Evolutionary conservation across 2,329 filamentous ascomycete genomes (phyloP).

Genomic region (Xylariales sp.): DNA sequence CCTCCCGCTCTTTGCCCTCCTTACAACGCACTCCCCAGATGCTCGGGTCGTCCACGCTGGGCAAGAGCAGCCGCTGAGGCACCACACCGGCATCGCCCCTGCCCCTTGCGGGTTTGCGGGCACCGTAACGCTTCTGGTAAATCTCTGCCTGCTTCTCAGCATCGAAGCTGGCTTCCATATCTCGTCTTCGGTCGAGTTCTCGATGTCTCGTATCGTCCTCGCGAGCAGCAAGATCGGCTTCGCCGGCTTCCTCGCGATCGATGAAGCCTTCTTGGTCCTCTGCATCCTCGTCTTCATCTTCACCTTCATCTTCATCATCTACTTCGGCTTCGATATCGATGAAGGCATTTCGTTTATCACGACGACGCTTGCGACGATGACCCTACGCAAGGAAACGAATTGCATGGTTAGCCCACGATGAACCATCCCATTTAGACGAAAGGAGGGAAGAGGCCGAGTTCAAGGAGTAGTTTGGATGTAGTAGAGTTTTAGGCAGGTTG

Average conservation of each 20-base stretch:
- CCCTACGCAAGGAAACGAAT: slow-evolving; percentile 42
- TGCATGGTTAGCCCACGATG: too few relatives aligned
- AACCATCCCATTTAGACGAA: background rate
- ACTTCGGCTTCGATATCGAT: slow-evolving; percentile 98
- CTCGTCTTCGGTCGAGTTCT: slow-evolving; percentile 87
- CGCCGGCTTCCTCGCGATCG: slow-evolving; percentile 86
- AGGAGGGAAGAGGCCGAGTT: background rate
- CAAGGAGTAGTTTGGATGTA: background rate
- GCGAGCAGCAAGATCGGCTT: slow-evolving; percentile 74
- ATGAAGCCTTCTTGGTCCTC: slow-evolving; percentile 81
- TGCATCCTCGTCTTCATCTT: slow-evolving; percentile 85
- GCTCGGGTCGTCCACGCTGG: slow-evolving; percentile 89
- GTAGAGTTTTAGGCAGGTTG: background rate
- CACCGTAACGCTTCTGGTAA: slow-evolving; percentile 82
- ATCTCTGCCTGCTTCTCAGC: slow-evolving; percentile 89
- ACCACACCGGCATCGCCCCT: slow-evolving; percentile 70
- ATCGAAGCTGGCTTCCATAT: slow-evolving; percentile 83
- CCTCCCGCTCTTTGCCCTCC: slow-evolving; percentile 91
- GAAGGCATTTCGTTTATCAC: slow-evolving; percentile 76
- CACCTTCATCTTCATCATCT: slow-evolving; percentile 85
- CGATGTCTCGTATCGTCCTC: slow-evolving; percentile 90
- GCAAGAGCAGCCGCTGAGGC: slow-evolving; percentile 80
- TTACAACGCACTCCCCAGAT: slow-evolving; percentile 95
- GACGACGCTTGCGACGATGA: slow-evolving; percentile 77
- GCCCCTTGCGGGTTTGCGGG: slow-evolving; percentile 62